phyloP scores from a whole-genome alignment of 176 grass and related monocot species.

The Aegilops tauschii region DNA sequence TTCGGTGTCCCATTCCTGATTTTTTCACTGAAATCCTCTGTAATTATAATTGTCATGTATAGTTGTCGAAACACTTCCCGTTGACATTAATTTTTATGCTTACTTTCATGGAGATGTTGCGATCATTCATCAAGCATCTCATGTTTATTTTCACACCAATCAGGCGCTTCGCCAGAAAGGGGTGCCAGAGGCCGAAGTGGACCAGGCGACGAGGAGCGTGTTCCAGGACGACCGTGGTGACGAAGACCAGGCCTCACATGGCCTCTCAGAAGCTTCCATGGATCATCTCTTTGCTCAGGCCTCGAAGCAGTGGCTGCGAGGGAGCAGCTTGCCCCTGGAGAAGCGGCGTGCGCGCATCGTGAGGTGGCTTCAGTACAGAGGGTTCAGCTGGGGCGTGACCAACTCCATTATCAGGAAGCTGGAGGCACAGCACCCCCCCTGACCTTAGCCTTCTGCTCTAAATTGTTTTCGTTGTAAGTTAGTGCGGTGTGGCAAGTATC shows the following conservation, averaged over 20 bases:
- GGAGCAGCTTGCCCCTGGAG: constrained; percentile 41
- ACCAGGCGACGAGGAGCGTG: constrained; percentile 61
- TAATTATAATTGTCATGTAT: background rate
- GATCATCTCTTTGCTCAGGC: constrained; percentile 80
- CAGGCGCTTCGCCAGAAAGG: constrained; percentile 85
- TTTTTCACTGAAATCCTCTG: background rate
- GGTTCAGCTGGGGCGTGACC: constrained; percentile 74
- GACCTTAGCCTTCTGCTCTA: background rate
- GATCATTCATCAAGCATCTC: background rate
- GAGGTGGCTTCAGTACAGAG: constrained; percentile 92
- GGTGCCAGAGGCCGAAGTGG: constrained; percentile 42
- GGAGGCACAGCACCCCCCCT: constrained; percentile 44
- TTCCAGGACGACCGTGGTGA: constrained; percentile 44
- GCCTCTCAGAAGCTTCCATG: constrained; percentile 68
- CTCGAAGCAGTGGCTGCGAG: constrained; percentile 74
- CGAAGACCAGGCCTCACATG: constrained; percentile 32
- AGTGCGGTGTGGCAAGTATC: background rate
- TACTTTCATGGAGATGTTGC: background rate
- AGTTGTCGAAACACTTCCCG: background rate
- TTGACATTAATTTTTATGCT: background rate
- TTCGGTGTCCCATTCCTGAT: background rate
- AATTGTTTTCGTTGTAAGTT: background rate
- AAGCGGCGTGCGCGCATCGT: constrained; percentile 52
- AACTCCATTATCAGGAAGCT: constrained; percentile 60
- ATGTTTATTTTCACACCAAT: background rate